phyloP scores from a whole-genome alignment of 345 rosid genomes.

The Acer saccharum region DNA sequence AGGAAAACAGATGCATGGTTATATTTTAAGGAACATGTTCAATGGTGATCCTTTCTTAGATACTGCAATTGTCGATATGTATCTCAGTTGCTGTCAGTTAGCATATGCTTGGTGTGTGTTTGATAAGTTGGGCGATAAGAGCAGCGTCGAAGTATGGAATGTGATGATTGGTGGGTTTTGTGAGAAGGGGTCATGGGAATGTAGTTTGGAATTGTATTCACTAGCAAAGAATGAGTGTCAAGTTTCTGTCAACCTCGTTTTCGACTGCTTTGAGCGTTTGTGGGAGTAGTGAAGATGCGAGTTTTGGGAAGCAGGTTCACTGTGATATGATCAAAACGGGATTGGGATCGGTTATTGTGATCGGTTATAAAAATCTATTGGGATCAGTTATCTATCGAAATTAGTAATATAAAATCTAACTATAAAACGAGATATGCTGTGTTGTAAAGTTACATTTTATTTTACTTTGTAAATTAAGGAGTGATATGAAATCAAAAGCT shows the following conservation, averaged over 20 bases:
- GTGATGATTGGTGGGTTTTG: slow-evolving; percentile 70
- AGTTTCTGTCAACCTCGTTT: slow-evolving; percentile 55
- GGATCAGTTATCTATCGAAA: too few species aligned
- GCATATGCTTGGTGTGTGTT: slow-evolving; percentile 61
- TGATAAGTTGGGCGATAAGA: slow-evolving; percentile 43
- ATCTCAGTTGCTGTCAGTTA: too few species aligned
- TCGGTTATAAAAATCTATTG: too few species aligned
- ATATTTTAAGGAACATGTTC: slow-evolving; percentile 44
- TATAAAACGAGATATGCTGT: too few species aligned
- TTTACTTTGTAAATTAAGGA: too few species aligned
- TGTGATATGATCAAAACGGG: slow-evolving; percentile 69
- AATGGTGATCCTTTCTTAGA: slow-evolving; percentile 54
- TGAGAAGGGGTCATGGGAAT: slow-evolving; percentile 51
- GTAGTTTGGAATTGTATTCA: slow-evolving; percentile 58
- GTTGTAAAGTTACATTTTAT: too few species aligned
- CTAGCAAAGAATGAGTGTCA: slow-evolving; percentile 49
- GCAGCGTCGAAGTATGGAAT: slow-evolving; percentile 75
- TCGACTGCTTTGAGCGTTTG: slow-evolving; percentile 58
- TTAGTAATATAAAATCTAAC: too few species aligned
- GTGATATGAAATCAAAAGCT: too few species aligned
- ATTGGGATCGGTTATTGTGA: slow-evolving; percentile 29
- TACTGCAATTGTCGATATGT: slow-evolving; percentile 65
- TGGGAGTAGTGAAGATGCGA: slow-evolving; percentile 38
- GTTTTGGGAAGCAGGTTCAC: slow-evolving; percentile 65
- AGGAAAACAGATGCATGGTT: slow-evolving; percentile 68